phyloP scores from a whole-genome alignment of 2,329 filamentous ascomycete genomes.

The Colletotrichum paranaense region DNA sequence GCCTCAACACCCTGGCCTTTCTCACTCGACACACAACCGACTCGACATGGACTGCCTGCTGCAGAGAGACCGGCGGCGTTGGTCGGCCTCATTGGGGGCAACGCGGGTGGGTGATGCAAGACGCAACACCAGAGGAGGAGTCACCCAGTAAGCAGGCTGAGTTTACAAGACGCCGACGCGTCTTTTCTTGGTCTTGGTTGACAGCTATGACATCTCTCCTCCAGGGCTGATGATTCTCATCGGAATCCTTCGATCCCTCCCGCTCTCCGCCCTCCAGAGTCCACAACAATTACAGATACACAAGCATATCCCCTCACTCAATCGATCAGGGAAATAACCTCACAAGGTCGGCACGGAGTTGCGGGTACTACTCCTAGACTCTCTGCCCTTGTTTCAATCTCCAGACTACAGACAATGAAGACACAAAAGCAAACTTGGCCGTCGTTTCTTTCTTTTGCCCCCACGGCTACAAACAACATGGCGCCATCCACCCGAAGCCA shows the following conservation, averaged over 20 bases:
- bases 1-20: neutral
- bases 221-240: constrained; percentile 8
- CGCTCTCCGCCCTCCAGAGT: neutral
- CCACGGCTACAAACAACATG: constrained; percentile 10
- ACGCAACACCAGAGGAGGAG: constrained; percentile 5
- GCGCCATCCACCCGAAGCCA: constrained; percentile 28
- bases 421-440: neutral
- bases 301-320: neutral
- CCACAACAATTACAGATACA: neutral
- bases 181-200: constrained; percentile 1
- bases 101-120: constrained; percentile 20
- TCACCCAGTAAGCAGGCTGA: constrained; percentile 8
- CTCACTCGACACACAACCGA: neutral
- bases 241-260: constrained; percentile 20
- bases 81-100: constrained; percentile 25
- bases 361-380: neutral
- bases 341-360: neutral
- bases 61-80: constrained; percentile 4
- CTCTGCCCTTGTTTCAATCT: neutral
- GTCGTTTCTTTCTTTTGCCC: constrained; percentile 9
- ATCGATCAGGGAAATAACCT: neutral
- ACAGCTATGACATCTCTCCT: constrained; percentile 23
- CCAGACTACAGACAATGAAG: constrained; percentile 2
- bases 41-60: neutral
- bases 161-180: constrained; percentile 17